Evolutionary conservation across 805 yeast species (phyloP).

Genomic region (Cephaloascus albidus): DNA sequence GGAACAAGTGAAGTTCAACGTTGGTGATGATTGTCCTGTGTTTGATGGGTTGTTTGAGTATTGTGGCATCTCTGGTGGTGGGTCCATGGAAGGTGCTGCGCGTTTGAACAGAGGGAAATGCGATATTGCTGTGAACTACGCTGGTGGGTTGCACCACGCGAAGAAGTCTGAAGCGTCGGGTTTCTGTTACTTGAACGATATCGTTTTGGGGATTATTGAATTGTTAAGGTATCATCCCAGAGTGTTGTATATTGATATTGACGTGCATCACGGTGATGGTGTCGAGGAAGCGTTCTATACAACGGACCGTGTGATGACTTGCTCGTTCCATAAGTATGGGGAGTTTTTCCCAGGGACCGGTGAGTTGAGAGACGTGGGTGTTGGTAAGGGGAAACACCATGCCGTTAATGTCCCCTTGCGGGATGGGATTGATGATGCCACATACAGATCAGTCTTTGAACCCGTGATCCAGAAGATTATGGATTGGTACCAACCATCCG

Average conservation of each 20-base stretch:
- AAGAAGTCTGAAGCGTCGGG: constrained; percentile 87
- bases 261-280: constrained; percentile 92
- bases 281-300: constrained; percentile 92
- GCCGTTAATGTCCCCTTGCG: constrained; percentile 79
- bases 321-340: constrained; percentile 87
- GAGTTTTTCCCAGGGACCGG: constrained; percentile 95
- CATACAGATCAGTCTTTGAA: constrained; percentile 78
- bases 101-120: constrained; percentile 73
- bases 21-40: constrained; percentile 90
- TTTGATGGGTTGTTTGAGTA: constrained; percentile 73
- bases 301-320: constrained; percentile 85
- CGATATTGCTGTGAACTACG: constrained; percentile 88
- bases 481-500: constrained; percentile 91
- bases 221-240: constrained; percentile 76
- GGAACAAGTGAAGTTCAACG: constrained; percentile 87
- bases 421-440: constrained; percentile 91
- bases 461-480: constrained; percentile 72
- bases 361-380: constrained; percentile 74
- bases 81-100: constrained; percentile 84
- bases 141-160: constrained; percentile 92
- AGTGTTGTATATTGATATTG: constrained; percentile 82
- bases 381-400: constrained; percentile 76
- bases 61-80: constrained; percentile 78
- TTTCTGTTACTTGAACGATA: constrained; percentile 85
- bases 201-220: constrained; percentile 76